These are phyloP conservation scores for Pleurotus tuoliensis DNA, from an alignment of 768 basidiomycete species.

Conservation along the genomic window DNA sequence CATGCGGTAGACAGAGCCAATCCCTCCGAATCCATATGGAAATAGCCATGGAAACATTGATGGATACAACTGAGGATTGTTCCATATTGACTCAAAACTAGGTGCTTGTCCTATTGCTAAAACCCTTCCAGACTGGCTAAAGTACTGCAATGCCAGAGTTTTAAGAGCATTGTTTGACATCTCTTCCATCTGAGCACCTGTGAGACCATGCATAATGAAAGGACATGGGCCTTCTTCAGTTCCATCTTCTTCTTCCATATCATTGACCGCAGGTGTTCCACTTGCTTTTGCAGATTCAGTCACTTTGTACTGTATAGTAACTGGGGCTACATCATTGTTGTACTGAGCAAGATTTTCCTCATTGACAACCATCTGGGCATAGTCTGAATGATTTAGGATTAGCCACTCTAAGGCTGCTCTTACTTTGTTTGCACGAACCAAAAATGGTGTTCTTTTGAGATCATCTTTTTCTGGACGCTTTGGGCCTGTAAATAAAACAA, in stretches of 20 bases:
- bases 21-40: constrained; percentile 34
- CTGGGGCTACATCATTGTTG: neutral
- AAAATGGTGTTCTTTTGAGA: neutral
- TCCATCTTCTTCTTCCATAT: neutral
- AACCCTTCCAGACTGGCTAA: constrained; percentile 12
- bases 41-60: constrained; percentile 33
- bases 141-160: constrained; percentile 14
- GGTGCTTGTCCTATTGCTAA: constrained; percentile 17
- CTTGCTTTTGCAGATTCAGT: neutral
- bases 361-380: neutral
- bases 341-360: neutral
- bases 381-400: neutral
- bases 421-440: neutral
- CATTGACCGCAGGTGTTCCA: constrained; percentile 11
- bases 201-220: constrained; percentile 24
- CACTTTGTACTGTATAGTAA: neutral
- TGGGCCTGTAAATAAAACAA: constrained; percentile 13
- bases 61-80: constrained; percentile 20
- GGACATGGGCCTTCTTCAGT: constrained; percentile 19
- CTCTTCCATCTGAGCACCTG: constrained; percentile 13
- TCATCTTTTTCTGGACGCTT: neutral
- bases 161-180: constrained; percentile 11
- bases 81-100: constrained; percentile 15
- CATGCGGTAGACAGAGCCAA: constrained; percentile 14
- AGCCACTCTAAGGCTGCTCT: neutral